These are phyloP conservation scores for Ophioceras dolichostomum DNA, from an alignment of 2,329 filamentous ascomycete species.

Conservation along the genomic window DNA sequence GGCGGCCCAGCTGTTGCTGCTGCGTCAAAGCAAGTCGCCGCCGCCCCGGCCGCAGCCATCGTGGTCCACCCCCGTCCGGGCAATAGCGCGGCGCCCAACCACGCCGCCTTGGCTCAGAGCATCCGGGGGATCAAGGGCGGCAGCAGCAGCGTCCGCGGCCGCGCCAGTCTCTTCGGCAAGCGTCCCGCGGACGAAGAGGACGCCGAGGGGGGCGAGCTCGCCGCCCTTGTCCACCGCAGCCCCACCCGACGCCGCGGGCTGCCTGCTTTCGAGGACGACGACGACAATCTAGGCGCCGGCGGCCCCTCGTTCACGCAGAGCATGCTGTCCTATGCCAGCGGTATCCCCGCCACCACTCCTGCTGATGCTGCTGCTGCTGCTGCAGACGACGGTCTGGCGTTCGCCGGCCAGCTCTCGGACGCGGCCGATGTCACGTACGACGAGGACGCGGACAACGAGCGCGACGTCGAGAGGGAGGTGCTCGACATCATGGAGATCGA, in stretches of 20 bases:
- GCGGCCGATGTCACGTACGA: conserved; percentile 40
- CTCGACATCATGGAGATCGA: conserved; percentile 57
- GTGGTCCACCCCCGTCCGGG: conserved; percentile 38
- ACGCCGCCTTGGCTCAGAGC: conserved; percentile 37
- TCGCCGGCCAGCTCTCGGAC: conserved; percentile 35
- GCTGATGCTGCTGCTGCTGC: no score
- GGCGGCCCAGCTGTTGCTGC: no score
- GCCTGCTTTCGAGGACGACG: conserved; percentile 12
- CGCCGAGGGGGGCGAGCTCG: background rate
- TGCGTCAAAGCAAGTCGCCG: no score
- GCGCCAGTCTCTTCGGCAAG: conserved; percentile 3
- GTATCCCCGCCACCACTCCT: no score
- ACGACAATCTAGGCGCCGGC: conserved; percentile 12
- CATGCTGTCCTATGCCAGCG: conserved; percentile 11
- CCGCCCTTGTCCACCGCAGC: background rate
- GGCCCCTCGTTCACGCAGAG: conserved; percentile 12
- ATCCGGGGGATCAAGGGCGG: conserved; percentile 22
- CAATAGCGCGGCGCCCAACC: conserved; percentile 24
- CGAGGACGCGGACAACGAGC: conserved; percentile 29
- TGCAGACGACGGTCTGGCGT: conserved; percentile 27
- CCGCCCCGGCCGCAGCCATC: conserved; percentile 33
- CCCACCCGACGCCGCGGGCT: background rate
- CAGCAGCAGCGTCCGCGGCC: conserved; percentile 10
- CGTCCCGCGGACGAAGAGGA: background rate
- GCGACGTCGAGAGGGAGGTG: conserved; percentile 47